These are phyloP conservation scores for Neurospora sp. DNA, from an alignment of 495 filamentous ascomycete genomes.

Conservation along the genomic window DNA sequence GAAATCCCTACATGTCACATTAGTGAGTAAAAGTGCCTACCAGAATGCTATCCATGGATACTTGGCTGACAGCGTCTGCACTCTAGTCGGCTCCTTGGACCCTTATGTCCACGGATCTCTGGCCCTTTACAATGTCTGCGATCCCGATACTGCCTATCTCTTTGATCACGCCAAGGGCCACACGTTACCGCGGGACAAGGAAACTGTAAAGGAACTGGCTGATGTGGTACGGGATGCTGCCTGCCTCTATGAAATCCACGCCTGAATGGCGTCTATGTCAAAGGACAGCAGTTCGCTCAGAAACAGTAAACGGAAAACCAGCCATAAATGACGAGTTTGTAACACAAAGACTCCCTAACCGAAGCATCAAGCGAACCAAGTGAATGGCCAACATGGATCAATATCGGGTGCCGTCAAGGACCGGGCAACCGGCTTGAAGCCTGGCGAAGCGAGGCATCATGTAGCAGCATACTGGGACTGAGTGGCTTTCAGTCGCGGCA, in stretches of 20 bases:
- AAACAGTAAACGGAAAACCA: not conserved
- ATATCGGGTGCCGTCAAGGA: not conserved
- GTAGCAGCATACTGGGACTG: not conserved
- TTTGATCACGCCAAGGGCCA: slow-evolving; percentile 53
- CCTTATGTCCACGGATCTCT: slow-evolving; percentile 46
- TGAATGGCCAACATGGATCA: not conserved
- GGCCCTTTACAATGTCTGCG: slow-evolving; percentile 50
- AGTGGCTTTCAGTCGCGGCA: not conserved
- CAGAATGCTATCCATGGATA: not conserved
- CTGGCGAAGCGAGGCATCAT: not conserved
- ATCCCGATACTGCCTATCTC: slow-evolving; percentile 43
- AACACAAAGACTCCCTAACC: not conserved
- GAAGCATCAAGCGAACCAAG: not conserved
- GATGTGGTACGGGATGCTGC: slow-evolving; percentile 35
- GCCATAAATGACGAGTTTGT: not conserved
- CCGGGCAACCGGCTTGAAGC: not conserved
- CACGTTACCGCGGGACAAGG: slow-evolving; percentile 41
- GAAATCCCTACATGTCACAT: slow-evolving; percentile 49
- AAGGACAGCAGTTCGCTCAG: not conserved
- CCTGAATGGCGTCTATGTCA: not conserved
- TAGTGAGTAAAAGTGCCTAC: slow-evolving; percentile 24
- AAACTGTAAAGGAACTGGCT: slow-evolving; percentile 39
- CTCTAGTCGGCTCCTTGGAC: slow-evolving; percentile 44
- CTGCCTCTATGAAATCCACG: slow-evolving; percentile 14
- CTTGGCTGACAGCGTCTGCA: not conserved